Evolutionary conservation across 345 rosid species (phyloP).

Genomic region (Syzygium oleosum): DNA sequence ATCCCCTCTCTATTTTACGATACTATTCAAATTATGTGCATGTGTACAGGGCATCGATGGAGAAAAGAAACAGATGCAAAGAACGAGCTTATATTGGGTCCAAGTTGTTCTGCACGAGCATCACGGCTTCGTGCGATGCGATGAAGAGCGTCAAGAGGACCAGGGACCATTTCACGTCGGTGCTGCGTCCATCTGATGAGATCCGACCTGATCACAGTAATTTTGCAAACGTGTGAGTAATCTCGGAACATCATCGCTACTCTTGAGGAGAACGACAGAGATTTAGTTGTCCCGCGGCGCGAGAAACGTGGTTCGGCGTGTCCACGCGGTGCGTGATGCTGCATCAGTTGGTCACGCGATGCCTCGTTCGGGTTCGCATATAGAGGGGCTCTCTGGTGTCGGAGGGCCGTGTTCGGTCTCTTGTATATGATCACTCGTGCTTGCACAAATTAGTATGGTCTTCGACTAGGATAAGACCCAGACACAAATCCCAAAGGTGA

Average conservation of each 20-base stretch:
- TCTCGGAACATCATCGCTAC: neutral
- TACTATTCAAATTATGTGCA: neutral
- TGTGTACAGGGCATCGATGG: neutral
- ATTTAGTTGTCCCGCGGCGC: neutral
- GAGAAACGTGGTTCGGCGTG: neutral
- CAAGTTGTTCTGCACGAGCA: neutral
- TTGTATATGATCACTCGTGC: neutral
- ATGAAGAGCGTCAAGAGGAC: neutral
- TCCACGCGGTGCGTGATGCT: neutral
- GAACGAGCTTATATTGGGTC: neutral
- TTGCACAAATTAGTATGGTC: neutral
- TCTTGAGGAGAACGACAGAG: neutral
- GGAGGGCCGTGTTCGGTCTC: neutral
- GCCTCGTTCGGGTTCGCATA: neutral
- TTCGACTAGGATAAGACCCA: neutral
- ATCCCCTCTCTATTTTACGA: neutral
- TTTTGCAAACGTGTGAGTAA: neutral
- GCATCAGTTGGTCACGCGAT: neutral
- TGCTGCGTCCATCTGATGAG: slow-evolving; percentile 2
- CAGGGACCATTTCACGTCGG: neutral
- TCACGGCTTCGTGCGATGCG: neutral
- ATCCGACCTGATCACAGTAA: neutral
- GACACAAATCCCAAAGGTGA: neutral
- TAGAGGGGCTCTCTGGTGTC: too few species aligned
- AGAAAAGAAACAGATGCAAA: neutral